Percentiles rank a stretch among this genome's conserved stretches.
These are phyloP conservation scores for Xylariales sp. DNA, from an alignment of 2,329 filamentous ascomycete species.

Conservation along the genomic window DNA sequence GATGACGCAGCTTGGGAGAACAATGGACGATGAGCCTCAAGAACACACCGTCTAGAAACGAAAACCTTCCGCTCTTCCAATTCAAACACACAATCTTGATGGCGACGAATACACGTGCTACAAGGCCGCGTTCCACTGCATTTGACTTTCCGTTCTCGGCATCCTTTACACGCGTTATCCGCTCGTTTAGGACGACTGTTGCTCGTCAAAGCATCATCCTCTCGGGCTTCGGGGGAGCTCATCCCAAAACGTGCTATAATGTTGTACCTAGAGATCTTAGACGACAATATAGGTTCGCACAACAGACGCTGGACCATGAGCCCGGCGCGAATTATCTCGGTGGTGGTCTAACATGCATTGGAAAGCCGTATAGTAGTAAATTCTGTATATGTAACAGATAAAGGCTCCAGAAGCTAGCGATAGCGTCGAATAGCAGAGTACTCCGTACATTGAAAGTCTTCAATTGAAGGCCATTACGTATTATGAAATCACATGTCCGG, in stretches of 20 bases:
- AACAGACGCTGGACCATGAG: background rate
- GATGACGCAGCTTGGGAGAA: background rate
- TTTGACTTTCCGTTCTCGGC: slow-evolving; percentile 25
- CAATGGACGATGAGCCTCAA: background rate
- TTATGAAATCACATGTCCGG: slow-evolving; percentile 1
- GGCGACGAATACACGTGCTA: slow-evolving; percentile 18
- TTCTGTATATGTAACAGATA: background rate
- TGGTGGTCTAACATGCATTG: background rate
- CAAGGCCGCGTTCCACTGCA: slow-evolving; percentile 24
- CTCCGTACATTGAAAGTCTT: background rate
- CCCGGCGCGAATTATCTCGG: background rate
- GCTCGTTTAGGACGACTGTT: slow-evolving; percentile 11
- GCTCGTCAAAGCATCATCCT: background rate
- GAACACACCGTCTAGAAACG: slow-evolving; percentile 25
- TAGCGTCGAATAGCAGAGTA: background rate
- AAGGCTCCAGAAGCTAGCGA: background rate
- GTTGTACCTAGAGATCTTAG: background rate
- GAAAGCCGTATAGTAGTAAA: background rate
- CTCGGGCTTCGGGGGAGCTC: background rate
- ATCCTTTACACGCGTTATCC: slow-evolving; percentile 23
- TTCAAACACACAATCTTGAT: slow-evolving; percentile 23
- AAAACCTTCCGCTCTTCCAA: slow-evolving; percentile 21
- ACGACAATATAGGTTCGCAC: background rate
- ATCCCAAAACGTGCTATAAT: background rate
- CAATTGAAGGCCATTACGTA: background rate